These are phyloP conservation scores for Sanghuangporus weigelae DNA, from an alignment of 1,284 basidiomycete genomes.

Conservation along the genomic window DNA sequence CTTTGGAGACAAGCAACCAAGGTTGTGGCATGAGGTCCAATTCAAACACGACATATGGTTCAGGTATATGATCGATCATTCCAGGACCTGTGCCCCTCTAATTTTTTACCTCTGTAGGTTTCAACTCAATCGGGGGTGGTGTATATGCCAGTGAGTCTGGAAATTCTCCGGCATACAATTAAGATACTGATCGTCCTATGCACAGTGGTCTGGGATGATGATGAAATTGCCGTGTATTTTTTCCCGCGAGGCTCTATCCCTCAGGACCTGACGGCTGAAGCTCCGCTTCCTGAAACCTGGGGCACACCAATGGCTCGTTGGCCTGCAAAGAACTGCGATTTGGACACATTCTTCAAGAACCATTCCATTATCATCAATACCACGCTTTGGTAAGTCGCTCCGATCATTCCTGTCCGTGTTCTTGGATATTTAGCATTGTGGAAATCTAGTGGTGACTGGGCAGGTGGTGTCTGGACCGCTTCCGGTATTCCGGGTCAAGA, in stretches of 20 bases:
- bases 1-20: slow-evolving; percentile 56
- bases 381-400: slow-evolving; percentile 59
- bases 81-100: slow-evolving; percentile 46
- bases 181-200: not conserved
- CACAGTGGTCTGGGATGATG: slow-evolving; percentile 66
- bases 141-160: slow-evolving; percentile 69
- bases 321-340: slow-evolving; percentile 66
- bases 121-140: slow-evolving; percentile 72
- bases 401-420: slow-evolving; percentile 18
- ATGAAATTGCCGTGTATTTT: slow-evolving; percentile 77
- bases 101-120: slow-evolving; percentile 24
- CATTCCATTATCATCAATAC: slow-evolving; percentile 80
- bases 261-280: slow-evolving; percentile 60
- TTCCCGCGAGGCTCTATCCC: slow-evolving; percentile 73
- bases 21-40: slow-evolving; percentile 63
- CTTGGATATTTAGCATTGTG: not conserved
- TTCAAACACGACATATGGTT: slow-evolving; percentile 17
- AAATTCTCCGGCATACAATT: not conserved
- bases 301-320: slow-evolving; percentile 70
- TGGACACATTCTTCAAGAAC: slow-evolving; percentile 68
- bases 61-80: slow-evolving; percentile 28
- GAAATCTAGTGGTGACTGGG: slow-evolving; percentile 78
- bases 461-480: slow-evolving; percentile 67
- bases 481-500: slow-evolving; percentile 74
- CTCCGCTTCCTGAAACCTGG: slow-evolving; percentile 71